Conservation (phyloP, 495 filamentous ascomycete genomes). For the Apiosordaria backusii region DNA sequence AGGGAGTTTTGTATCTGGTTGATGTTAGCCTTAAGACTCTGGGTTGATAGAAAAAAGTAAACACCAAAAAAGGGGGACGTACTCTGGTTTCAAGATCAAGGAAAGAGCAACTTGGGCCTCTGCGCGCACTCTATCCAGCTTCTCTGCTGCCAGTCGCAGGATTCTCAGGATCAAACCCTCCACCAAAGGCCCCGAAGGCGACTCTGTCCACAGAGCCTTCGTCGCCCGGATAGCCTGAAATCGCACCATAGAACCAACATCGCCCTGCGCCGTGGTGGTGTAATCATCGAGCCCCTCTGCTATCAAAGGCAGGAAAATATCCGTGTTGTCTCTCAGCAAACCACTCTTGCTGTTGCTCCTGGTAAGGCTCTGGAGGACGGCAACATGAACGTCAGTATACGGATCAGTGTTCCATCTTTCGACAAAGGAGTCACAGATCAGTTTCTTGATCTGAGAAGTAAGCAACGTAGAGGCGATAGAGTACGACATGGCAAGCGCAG, state of each 20-base stretch:
- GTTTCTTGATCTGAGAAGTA: constrained; percentile 14
- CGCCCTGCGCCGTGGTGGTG: constrained; percentile 78
- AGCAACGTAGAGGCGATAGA: constrained; percentile 25
- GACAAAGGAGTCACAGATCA: constrained; percentile 31
- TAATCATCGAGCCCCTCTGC: constrained; percentile 74
- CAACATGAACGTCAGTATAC: constrained; percentile 56
- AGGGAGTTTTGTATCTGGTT: constrained; percentile 1
- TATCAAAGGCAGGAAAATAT: constrained; percentile 39
- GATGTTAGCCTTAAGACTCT: no score
- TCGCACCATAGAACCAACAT: constrained; percentile 80
- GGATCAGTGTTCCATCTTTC: constrained; percentile 43
- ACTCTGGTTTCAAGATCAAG: constrained; percentile 34
- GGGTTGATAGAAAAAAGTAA: constrained; percentile 17
- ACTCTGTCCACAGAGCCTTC: constrained; percentile 38
- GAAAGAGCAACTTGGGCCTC: constrained; percentile 55
- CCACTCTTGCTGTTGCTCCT: constrained; percentile 50
- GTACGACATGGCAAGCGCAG: constrained; percentile 40
- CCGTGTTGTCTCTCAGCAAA: constrained; percentile 33
- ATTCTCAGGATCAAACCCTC: constrained; percentile 45
- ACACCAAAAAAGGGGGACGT: constrained; percentile 16
- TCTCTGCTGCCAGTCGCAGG: constrained; percentile 73
- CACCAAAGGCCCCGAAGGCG: constrained; percentile 15
- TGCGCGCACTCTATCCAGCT: constrained; percentile 78
- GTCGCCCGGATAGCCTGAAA: constrained; percentile 70
- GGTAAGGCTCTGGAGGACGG: constrained; percentile 58